phyloP scores from a whole-genome alignment of 148 eudicot species.

The Arctostaphylos glauca region DNA sequence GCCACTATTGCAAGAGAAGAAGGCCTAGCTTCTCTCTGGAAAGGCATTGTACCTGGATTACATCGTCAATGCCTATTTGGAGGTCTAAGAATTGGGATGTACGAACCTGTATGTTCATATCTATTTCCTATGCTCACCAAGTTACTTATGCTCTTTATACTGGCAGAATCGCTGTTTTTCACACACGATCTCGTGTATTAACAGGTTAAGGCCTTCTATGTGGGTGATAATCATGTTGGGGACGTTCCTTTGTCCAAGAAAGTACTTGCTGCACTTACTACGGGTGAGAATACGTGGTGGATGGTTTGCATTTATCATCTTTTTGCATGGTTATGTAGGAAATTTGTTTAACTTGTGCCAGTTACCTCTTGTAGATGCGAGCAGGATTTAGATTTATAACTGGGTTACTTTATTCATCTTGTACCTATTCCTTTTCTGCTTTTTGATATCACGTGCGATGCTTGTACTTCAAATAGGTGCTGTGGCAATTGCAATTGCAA shows the following conservation, averaged over 20 bases:
- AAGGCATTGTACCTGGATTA: slow-evolving; percentile 93
- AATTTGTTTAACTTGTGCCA: neutral
- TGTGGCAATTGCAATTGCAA: slow-evolving; percentile 72
- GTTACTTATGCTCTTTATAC: neutral
- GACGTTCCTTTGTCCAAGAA: slow-evolving; percentile 89
- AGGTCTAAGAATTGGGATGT: slow-evolving; percentile 89
- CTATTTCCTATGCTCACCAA: slow-evolving; percentile 1
- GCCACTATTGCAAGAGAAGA: slow-evolving; percentile 90
- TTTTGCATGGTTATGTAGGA: neutral
- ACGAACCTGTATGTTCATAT: slow-evolving; percentile 77
- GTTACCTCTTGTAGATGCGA: neutral
- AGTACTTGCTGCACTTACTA: slow-evolving; percentile 89
- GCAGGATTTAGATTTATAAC: neutral
- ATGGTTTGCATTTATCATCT: neutral
- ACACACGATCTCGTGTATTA: slow-evolving; percentile 10
- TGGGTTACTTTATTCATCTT: neutral
- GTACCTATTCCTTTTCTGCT: neutral
- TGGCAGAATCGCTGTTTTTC: neutral
- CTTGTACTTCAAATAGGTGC: slow-evolving; percentile 53
- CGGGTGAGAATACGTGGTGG: slow-evolving; percentile 48
- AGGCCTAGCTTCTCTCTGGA: slow-evolving; percentile 84
- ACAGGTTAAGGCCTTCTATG: slow-evolving; percentile 80
- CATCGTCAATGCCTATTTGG: slow-evolving; percentile 96
- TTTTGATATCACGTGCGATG: slow-evolving; percentile 4
- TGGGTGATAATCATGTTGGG: slow-evolving; percentile 85